Base-by-base conservation (phyloP, 495 filamentous ascomycete genomes). In the Aspergillus bertholletiae region DNA sequence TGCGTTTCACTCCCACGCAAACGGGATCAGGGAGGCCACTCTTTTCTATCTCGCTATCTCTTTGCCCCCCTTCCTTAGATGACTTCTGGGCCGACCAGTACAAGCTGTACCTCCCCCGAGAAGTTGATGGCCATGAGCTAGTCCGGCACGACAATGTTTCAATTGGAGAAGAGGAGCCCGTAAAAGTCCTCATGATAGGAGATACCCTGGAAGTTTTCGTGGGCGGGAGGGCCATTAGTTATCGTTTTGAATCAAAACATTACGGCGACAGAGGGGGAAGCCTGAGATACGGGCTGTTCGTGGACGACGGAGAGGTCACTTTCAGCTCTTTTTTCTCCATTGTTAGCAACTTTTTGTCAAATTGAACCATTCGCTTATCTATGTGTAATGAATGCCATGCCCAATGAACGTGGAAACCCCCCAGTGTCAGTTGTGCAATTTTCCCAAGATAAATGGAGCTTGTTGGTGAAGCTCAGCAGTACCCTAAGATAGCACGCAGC, bases 241-340 rank as follows among this genome's bases (percentile, higher is more conserved):
- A 40, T 20, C 37, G n/a, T 5, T 40, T 40, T 13, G n/a, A 21
- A 40, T 17, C 30, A 13, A 34, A 7, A 23, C 12, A 34, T 2
- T 12, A 34, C 9, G 12, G 30, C 30, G 3, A 24, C 8, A 7
- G 12, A n/a, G 30, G 79, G 96, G 66, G 97, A 90, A 69, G 9
- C 9, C 9, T 34, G 30, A 40, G 37, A 40, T 40, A 40, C 11
- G 37, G 39, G 5, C 39, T 43, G 17, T 43, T 43, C 11, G 39
- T 43, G 11, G 39, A 43, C 22, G 18, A 22, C 11, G 17, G 39
- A 21, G 39, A 43, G 7, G 39, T 43, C 20, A 43, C 39, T 40
- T 43, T 43, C 39, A 20, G 39, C 20, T 43, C 39, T 8, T 43
- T 43, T 22, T 43, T 22, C 7, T 43, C 39, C 1, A 12, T 22